Evolutionary conservation across 805 yeast species (phyloP), one percentile per base, ranked within the genome.

Genomic region (Ogataea pini): DNA sequence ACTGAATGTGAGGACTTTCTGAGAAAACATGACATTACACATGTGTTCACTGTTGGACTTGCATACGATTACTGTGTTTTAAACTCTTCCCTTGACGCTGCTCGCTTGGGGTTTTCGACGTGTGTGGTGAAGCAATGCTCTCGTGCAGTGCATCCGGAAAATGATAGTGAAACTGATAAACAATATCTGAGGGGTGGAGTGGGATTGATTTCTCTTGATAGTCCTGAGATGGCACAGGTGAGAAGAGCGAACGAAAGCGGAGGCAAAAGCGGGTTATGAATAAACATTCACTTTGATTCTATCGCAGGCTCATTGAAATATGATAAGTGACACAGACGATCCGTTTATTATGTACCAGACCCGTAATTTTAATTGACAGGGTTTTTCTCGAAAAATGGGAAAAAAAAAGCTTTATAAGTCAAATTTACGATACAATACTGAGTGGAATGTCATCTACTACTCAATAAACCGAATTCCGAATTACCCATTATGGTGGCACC

Each of bases 61-160:
- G 97, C 97, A 0, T 81, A 82, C 53, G 98, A 91, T 62, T 89
- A 72, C 64, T 91, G 98, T 65, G 97, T 92, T 3, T 68, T 82
- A 56, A 76, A 82, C 60, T 84, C 95, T 0, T 89, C 96, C 0
- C 63, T 80, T 19, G 95, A 91, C 48, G 75, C 90, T 17, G 78
- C 76, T 0, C 65, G 63, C 9, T 49, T 70, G 4, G 96, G 96
- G 0, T 89, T 77, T 61, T 64, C 76, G 1, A 82, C 96, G 0
- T 71, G 60, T 44, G 87, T 92, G 1, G 55, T 89, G 12, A 71
- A 72, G 50, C 78, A 79, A 25, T 77, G 80, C 44, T 72, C 84
- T 17, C 75, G 69, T 51, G 73, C 87, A 3, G 89, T 86, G 14
- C 71, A 71, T 50, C 73, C 80, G 0, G 75, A 69, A 1, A 70